These are phyloP conservation scores for Caloboletus firmus DNA, from an alignment of 1,284 basidiomycete genomes.

Conservation along the genomic window DNA sequence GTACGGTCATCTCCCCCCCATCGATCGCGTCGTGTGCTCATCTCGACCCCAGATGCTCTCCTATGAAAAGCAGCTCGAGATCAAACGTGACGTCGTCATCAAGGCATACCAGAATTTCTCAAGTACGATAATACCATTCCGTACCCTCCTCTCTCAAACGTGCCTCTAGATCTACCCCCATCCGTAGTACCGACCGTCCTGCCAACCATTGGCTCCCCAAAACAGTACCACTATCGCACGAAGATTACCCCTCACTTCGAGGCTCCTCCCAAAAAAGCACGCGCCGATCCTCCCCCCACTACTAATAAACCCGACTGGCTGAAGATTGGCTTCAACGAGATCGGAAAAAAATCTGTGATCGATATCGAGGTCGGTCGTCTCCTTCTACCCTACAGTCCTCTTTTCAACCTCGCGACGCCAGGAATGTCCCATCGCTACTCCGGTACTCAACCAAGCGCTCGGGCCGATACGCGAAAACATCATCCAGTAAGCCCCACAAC, in stretches of 20 bases:
- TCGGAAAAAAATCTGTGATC: constrained; percentile 74
- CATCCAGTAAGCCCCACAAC: constrained; percentile 52
- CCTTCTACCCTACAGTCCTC: background rate
- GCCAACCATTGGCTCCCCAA: constrained; percentile 82
- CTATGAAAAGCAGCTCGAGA: constrained; percentile 81
- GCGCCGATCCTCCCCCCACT: constrained; percentile 36
- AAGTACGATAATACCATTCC: constrained; percentile 36
- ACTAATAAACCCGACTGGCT: constrained; percentile 58
- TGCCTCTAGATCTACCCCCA: constrained; percentile 51
- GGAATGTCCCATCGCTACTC: constrained; percentile 94
- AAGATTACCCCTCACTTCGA: constrained; percentile 99
- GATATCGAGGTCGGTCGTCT: constrained; percentile 83
- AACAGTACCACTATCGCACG: constrained; percentile 91
- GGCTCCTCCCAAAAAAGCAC: constrained; percentile 60
- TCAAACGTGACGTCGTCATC: constrained; percentile 87
- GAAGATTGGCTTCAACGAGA: constrained; percentile 88
- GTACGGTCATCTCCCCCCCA: constrained; percentile 34
- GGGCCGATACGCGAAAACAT: constrained; percentile 65
- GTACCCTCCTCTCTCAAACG: background rate
- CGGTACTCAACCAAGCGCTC: constrained; percentile 75
- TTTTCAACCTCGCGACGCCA: constrained; percentile 29
- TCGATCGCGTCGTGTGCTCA: constrained; percentile 6
- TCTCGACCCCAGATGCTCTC: constrained; percentile 68
- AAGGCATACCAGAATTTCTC: constrained; percentile 86
- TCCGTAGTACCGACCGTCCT: constrained; percentile 66